Base-by-base conservation (phyloP, 1,284 basidiomycete species). In the Melampsora larici-populina region DNA sequence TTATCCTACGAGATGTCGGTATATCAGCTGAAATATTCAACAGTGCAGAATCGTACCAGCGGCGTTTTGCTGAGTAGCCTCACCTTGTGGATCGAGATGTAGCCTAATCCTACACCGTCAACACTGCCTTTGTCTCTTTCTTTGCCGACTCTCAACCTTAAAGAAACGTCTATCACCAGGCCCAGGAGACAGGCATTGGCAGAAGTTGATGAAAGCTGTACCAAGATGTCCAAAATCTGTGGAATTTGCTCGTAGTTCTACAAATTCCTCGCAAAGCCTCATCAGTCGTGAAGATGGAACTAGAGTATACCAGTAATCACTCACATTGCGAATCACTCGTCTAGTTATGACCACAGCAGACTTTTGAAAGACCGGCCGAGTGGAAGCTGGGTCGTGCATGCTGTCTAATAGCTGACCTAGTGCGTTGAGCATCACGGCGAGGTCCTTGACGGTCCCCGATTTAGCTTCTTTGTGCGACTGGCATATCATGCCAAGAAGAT, bases 131-230 rank as follows among this genome's bases (percentile, higher is more conserved):
- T 82, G 3, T 55, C 46, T n/a, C 79, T 65, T 76, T 81, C 78
- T 63, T 74, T 64, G n/a, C 78, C 78, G 6, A 77, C 48, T 63
- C 73, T 80, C 18, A 83, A 64, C n/a, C 81, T 80, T 7, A 82
- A 55, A 9, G 81, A 78, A 11, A 83, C 82, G 55, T 82, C 82
- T 46, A 83, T 67, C 2, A 80, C 78, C 5, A 81, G 49, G 8
- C 82, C 82, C 29, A 83, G 63, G 13, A 83, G 62, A 9, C 63
- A 71, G 5, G 69, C 69, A 66, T 78, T 70, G 21, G 62, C 21
- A 46, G 43, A 29, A 51, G 69, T n/a, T 43, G 76, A 78, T 46
- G 46, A 64, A 60, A 48, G n/a, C 46, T 48, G 15, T 9, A 63
- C 58, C 63, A 78, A 66, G 24, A 66, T 78, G n/a, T 66, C 62